Evolutionary conservation across 1,139 yeast genomes (phyloP).

Genomic region (Pichia sp.): DNA sequence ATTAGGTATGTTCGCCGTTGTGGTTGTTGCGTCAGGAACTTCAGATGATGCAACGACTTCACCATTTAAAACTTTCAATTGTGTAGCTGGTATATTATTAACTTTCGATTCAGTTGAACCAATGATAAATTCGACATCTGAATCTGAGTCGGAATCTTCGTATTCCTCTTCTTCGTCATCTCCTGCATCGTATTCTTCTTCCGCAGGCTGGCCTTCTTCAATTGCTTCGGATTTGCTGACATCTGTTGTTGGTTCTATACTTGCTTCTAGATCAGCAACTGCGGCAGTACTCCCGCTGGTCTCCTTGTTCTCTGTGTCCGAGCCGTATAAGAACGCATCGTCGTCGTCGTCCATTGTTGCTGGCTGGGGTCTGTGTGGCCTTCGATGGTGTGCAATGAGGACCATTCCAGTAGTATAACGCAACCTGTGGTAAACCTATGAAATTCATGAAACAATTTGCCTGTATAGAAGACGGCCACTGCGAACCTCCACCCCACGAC

Average conservation of each 20-base stretch:
- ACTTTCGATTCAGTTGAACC: conserved; percentile 40
- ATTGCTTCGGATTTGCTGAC: neutral
- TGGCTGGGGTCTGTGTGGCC: too few species aligned
- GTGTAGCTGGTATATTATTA: conserved; percentile 3
- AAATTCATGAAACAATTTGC: too few species aligned
- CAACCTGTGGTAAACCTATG: too few species aligned
- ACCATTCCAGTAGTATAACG: too few species aligned
- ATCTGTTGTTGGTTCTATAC: conserved; percentile 21
- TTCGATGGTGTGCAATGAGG: too few species aligned
- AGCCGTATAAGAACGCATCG: conserved; percentile 83
- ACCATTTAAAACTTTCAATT: conserved; percentile 22
- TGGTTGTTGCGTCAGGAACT: conserved; percentile 21
- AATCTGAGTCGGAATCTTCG: conserved; percentile 41
- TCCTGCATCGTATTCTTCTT: conserved; percentile 30
- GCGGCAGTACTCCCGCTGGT: neutral
- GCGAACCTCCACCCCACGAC: too few species aligned
- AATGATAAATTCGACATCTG: conserved; percentile 64
- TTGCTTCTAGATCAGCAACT: conserved; percentile 17
- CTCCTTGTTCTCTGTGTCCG: conserved; percentile 51
- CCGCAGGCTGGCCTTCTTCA: conserved; percentile 1
- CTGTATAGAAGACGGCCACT: too few species aligned
- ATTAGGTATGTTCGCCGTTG: conserved; percentile 30
- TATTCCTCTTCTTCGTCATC: conserved; percentile 36
- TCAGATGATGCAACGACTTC: neutral
- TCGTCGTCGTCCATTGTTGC: conserved; percentile 65